These are phyloP conservation scores for Talaromyces sp. DNA, from an alignment of 2,329 filamentous ascomycete species.

Conservation along the genomic window DNA sequence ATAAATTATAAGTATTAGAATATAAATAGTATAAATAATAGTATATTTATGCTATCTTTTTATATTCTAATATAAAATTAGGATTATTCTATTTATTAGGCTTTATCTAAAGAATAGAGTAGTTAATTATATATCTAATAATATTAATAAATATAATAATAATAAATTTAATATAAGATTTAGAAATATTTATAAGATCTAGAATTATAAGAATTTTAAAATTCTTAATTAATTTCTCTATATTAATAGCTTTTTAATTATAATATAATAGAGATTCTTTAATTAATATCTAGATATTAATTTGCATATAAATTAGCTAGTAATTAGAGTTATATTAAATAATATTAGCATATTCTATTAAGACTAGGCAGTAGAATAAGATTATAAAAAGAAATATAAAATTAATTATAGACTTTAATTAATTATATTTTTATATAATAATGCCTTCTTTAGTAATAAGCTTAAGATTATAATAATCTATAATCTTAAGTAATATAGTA, in stretches of 20 bases:
- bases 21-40: neutral
- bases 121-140: neutral
- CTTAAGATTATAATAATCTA: neutral
- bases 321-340: conserved; percentile 5
- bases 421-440: neutral
- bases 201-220: neutral
- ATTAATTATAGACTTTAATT: neutral
- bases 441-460: neutral
- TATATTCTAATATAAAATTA: neutral
- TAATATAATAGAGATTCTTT: neutral
- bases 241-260: neutral
- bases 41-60: neutral
- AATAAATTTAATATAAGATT: neutral
- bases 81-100: neutral
- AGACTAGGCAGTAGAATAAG: neutral
- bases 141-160: neutral
- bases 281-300: conserved; percentile 22
- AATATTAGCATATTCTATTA: neutral
- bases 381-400: neutral
- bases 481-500: neutral
- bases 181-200: neutral
- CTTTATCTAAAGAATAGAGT: neutral
- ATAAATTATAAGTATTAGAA: neutral
- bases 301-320: conserved; percentile 22
- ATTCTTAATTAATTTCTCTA: neutral